Base-by-base conservation (phyloP, 2,329 filamentous ascomycete genomes). In the Talaromyces sp. region DNA sequence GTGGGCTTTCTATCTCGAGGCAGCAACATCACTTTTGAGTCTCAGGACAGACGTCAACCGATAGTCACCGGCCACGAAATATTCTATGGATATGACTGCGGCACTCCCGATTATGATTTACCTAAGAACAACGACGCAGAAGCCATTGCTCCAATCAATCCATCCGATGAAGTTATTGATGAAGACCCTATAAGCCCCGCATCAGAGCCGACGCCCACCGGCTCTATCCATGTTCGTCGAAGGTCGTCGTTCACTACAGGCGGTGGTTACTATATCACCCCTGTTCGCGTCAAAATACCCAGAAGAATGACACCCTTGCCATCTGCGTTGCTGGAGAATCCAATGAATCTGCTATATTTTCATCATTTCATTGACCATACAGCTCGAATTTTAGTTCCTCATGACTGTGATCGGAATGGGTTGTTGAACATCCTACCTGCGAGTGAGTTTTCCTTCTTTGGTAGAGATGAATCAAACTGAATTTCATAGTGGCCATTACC, bases 361-460 rank as follows among this genome's bases (percentile, higher is more conserved):
- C 87, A 90, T 72, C 87, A 88, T 70, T 89, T 95, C 72, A 82
- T 95, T 66, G 91, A 93, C 70, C 90, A 95, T 75, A 95, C 91
- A 3, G 90, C 90, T 8, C 85, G 87, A 66, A 87, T 88, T 69
- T 74, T 87, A 63, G 83, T 87, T 2, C 84, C 86, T 1, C 86
- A 89, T 71, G 85, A 88, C 70, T 88, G 86, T 71, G 80, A 82
- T 63, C 79, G 85, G 63, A 88, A 87, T 72, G 82, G 84, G 0
- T 88, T 89, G 70, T 82, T 86, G 31, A 83, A 82, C 6, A 84
- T 89, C 10, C 72, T 90, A 22, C 87, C 87, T 27, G 82, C 86
- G 66, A 88, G 85, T 87, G 79, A 75, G 84, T 79, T 58, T n/a
- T 31, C 24, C 11, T 22, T 13, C 65, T 47, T 63, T 60, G 2